Base-by-base conservation (phyloP, 768 basidiomycete genomes). In the Termitomyces sp. region DNA sequence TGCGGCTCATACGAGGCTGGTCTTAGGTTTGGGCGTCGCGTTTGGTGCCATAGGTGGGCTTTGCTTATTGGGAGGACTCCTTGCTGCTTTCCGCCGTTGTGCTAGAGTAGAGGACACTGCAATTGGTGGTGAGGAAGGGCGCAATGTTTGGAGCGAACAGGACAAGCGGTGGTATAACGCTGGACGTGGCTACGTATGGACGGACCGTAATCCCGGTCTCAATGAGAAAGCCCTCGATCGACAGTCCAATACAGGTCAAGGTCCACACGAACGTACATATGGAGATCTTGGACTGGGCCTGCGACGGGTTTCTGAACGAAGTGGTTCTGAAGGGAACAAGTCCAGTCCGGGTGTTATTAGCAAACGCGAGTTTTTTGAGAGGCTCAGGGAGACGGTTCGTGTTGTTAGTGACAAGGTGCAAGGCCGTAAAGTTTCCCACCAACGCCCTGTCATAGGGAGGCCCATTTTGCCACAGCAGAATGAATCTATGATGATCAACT, bases 101-200 rank as follows among this genome's bases (percentile, higher is more conserved):
- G 79, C 80, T 0, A 74, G 74, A 54, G 79, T 86, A 39, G 75
- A 80, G 43, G 88, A 88, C 64, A 76, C 83, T 0, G 87, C 82
- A 4, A 58, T 83, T n/a, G 67, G 73, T 1, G 84, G 82, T 19
- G 82, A 85, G 63, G 83, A 83, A 64, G 86, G 81, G 12, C 71
- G 70, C 27, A 74, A 72, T 28, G 81, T 76, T 3, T 85, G 78
- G 80, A 81, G 81, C 17, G 83, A 82, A 48, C 80, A 80, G 58
- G 89, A 90, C 59, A 81, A 78, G 58, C 79, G 74, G 61, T 89
- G 86, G 85, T 88, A 89, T 63, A 84, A 83, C 19, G 72, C 86
- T 49, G 69, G 67, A 8, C 54, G 60, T 59, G 60, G 64, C 16
- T 51, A 61, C 56, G 59, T 60, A 39, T 42, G 57, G 62, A 48